phyloP scores from a whole-genome alignment of 2,329 filamentous ascomycete species.

The Pyrenochaeta sp. region DNA sequence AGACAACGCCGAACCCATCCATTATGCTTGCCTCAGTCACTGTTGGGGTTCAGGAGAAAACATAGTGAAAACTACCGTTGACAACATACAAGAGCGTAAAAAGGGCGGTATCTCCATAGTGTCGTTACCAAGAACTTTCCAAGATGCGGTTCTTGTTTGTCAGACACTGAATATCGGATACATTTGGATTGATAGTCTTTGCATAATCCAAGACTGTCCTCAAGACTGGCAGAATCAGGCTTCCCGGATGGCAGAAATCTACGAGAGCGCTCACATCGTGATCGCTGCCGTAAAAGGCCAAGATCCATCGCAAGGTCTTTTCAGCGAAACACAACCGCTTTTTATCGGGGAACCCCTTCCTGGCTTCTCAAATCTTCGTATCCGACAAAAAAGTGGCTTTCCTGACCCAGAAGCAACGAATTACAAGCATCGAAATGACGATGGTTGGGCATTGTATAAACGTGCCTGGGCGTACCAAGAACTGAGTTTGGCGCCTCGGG shows the following conservation, averaged over 20 bases:
- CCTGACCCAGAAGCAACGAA: too few relatives aligned
- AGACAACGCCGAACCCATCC: background rate
- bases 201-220: constrained; percentile 6
- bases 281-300: constrained; percentile 1
- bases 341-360: background rate
- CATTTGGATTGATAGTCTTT: constrained; percentile 12
- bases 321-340: background rate
- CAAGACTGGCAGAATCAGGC: background rate
- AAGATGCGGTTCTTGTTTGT: background rate
- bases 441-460: background rate
- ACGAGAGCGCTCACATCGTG: background rate
- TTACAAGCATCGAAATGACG: too few relatives aligned
- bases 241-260: constrained; percentile 3
- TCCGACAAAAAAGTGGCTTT: background rate
- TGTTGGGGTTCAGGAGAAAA: constrained; percentile 2
- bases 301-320: background rate
- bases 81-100: background rate
- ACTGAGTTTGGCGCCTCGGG: constrained; percentile 11
- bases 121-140: background rate
- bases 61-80: background rate
- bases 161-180: background rate
- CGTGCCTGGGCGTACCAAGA: constrained; percentile 20
- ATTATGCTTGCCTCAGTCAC: constrained; percentile 3
- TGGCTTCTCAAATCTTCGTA: background rate
- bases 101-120: background rate